These are phyloP conservation scores for Anthostomella pinea DNA, from an alignment of 2,329 filamentous ascomycete genomes.

Conservation along the genomic window DNA sequence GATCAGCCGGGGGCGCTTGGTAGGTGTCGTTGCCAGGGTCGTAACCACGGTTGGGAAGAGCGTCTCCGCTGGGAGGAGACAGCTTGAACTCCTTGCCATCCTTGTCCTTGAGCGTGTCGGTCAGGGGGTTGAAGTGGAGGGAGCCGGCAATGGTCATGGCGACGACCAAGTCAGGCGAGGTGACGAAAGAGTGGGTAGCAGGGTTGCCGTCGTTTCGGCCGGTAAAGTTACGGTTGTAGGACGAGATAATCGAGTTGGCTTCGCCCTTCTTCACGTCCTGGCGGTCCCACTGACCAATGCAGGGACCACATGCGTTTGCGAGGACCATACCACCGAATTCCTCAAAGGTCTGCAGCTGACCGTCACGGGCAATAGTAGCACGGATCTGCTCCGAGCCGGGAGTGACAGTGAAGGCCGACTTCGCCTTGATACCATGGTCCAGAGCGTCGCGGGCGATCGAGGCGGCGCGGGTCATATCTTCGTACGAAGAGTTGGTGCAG, in stretches of 20 bases:
- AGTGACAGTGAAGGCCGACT: slow-evolving; percentile 90
- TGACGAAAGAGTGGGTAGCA: slow-evolving; percentile 89
- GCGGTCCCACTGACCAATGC: slow-evolving; percentile 95
- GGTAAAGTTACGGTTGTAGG: slow-evolving; percentile 99
- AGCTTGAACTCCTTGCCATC: slow-evolving; percentile 96
- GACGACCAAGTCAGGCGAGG: slow-evolving; percentile 85
- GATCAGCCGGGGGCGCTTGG: slow-evolving; percentile 86
- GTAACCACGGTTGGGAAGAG: slow-evolving; percentile 78
- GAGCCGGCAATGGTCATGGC: slow-evolving; percentile 80
- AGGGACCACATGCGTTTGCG: slow-evolving; percentile 91
- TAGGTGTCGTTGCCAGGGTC: slow-evolving; percentile 92
- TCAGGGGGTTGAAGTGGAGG: slow-evolving; percentile 92
- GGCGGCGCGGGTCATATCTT: slow-evolving; percentile 91
- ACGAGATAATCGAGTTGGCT: slow-evolving; percentile 95
- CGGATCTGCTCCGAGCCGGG: slow-evolving; percentile 97
- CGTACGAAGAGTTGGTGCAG: slow-evolving; percentile 87
- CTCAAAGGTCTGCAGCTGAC: slow-evolving; percentile 90
- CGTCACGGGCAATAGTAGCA: slow-evolving; percentile 86
- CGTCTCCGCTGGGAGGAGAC: slow-evolving; percentile 72
- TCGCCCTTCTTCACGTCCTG: slow-evolving; percentile 91
- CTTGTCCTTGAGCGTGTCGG: slow-evolving; percentile 88
- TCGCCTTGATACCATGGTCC: slow-evolving; percentile 89
- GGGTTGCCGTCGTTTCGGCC: slow-evolving; percentile 96
- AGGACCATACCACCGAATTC: slow-evolving; percentile 93
- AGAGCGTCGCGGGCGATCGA: slow-evolving; percentile 90